Conservation (phyloP, 257 asterid genomes). For the Penstemon davidsonii region DNA sequence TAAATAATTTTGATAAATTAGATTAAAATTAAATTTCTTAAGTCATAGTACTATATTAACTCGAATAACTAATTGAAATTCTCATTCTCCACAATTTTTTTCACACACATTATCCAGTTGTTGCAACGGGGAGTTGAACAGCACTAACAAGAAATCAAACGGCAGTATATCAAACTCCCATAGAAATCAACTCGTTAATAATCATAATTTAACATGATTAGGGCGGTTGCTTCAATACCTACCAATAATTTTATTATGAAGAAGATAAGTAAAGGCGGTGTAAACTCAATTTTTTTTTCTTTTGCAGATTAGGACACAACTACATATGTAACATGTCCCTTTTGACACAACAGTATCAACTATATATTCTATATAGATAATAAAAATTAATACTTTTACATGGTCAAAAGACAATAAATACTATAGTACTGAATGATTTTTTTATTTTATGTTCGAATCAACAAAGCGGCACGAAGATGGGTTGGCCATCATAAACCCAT, state of each 20-base stretch:
- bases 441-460: neutral
- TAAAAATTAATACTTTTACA: neutral
- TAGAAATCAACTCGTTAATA: neutral
- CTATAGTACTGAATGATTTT: neutral
- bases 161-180: too few relatives aligned
- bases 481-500: constrained; percentile 31
- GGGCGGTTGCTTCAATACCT: constrained; percentile 22
- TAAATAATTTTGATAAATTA: too few relatives aligned
- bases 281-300: neutral
- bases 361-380: neutral
- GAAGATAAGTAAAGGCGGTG: constrained; percentile 20
- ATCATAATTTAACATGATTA: neutral
- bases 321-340: constrained; percentile 18
- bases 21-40: too few relatives aligned
- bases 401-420: neutral
- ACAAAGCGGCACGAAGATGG: constrained; percentile 32
- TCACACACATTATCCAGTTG: too few relatives aligned
- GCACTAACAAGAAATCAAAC: too few relatives aligned
- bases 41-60: too few relatives aligned
- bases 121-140: too few relatives aligned
- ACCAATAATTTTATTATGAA: constrained; percentile 10
- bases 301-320: constrained; percentile 1
- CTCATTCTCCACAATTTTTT: too few relatives aligned
- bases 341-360: constrained; percentile 19
- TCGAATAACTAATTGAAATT: too few relatives aligned